phyloP scores from a whole-genome alignment of 2,329 filamentous ascomycete species.

The Aspergillus melleus region DNA sequence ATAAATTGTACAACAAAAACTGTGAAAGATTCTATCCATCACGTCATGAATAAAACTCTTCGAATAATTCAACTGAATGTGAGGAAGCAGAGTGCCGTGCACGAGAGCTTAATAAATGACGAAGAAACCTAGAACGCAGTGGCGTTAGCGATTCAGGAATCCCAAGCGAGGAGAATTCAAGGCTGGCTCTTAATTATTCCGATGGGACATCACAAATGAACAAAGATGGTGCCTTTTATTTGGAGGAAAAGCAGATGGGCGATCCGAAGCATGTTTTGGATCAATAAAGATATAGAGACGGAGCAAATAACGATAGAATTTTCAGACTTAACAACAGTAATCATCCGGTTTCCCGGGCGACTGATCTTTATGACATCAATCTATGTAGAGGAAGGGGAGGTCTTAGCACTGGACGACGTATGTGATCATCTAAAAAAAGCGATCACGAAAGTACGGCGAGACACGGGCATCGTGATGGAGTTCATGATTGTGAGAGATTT shows the following conservation, averaged over 20 bases:
- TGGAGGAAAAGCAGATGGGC: slow-evolving; percentile 23
- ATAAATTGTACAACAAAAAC: slow-evolving; percentile 23
- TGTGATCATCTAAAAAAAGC: slow-evolving; percentile 20
- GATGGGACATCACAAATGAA: slow-evolving; percentile 25
- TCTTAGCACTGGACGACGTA: slow-evolving; percentile 13
- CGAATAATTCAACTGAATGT: no score
- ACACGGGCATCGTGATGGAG: no score
- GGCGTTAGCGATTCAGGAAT: slow-evolving; percentile 21
- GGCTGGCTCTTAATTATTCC: slow-evolving; percentile 20
- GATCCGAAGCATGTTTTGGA: slow-evolving; percentile 28
- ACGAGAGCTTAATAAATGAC: slow-evolving; percentile 21
- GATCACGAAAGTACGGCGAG: slow-evolving; percentile 19
- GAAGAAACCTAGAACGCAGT: slow-evolving; percentile 11
- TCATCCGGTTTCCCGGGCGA: slow-evolving; percentile 22
- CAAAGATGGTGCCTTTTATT: slow-evolving; percentile 19
- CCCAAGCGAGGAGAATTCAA: slow-evolving; percentile 19
- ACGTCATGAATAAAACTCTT: no score
- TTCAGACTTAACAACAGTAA: slow-evolving; percentile 24
- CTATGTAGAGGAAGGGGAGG: slow-evolving; percentile 22
- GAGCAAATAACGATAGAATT: slow-evolving; percentile 24
- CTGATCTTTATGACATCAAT: slow-evolving; percentile 27
- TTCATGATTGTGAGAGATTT: no score
- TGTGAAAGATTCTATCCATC: slow-evolving; percentile 20
- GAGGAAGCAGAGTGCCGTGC: slow-evolving; percentile 19
- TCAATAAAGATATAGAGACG: slow-evolving; percentile 27